phyloP scores from a whole-genome alignment of 768 basidiomycete genomes.

The Amanita pallidorosea region DNA sequence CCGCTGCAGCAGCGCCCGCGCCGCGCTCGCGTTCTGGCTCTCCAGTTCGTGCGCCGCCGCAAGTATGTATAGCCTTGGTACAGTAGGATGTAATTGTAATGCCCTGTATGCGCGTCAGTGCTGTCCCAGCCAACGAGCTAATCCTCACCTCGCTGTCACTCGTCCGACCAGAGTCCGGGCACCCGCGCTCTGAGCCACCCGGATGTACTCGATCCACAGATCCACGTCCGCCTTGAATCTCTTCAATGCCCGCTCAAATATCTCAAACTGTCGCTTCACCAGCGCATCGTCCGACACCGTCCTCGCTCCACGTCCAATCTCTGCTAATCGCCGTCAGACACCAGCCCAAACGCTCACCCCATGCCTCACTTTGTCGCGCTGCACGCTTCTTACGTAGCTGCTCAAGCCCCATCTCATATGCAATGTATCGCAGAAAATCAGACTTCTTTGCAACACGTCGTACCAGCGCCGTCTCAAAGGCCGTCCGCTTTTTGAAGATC shows the following conservation, averaged over 20 bases:
- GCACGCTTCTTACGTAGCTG: constrained; percentile 66
- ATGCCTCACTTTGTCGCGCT: constrained; percentile 52
- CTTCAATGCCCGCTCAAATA: constrained; percentile 82
- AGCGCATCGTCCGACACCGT: constrained; percentile 81
- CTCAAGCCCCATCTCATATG: constrained; percentile 87
- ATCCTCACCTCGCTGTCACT: neutral
- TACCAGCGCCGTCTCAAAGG: constrained; percentile 75
- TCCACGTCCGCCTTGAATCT: constrained; percentile 84
- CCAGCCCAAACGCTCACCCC: neutral
- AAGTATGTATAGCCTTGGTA: constrained; percentile 70
- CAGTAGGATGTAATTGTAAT: constrained; percentile 76
- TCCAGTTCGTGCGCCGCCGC: constrained; percentile 78
- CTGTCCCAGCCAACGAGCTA: too few relatives aligned
- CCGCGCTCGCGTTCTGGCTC: constrained; percentile 62
- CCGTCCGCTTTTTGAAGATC: constrained; percentile 77
- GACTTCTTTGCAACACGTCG: constrained; percentile 76
- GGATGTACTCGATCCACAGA: constrained; percentile 84
- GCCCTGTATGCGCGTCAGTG: constrained; percentile 38
- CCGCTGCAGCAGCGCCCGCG: constrained; percentile 75
- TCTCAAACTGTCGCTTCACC: constrained; percentile 75
- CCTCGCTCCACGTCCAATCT: constrained; percentile 38
- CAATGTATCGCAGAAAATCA: constrained; percentile 85
- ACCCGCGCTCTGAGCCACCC: constrained; percentile 71
- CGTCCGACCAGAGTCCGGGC: constrained; percentile 66
- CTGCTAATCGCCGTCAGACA: constrained; percentile 5